Evolutionary conservation across 176 grass and related monocot genomes (phyloP).

Genomic region (Musa acuminata): DNA sequence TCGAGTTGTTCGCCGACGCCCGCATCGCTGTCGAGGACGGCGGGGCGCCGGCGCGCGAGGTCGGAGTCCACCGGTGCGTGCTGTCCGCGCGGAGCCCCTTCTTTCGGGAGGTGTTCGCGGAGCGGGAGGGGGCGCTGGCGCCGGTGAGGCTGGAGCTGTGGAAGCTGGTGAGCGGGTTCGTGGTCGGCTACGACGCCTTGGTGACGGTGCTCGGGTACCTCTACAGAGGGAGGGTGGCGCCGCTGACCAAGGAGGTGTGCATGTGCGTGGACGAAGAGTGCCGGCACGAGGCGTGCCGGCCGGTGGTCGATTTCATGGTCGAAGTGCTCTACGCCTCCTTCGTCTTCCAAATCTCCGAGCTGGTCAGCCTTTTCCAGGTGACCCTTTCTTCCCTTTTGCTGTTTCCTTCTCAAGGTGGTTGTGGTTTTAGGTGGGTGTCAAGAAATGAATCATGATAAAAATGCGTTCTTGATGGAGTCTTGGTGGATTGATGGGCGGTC

Average conservation of each 20-base stretch:
- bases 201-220: constrained; percentile 67
- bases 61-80: constrained; percentile 69
- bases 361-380: constrained; percentile 92
- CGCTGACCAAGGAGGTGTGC: constrained; percentile 62
- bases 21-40: constrained; percentile 32
- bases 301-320: constrained; percentile 60
- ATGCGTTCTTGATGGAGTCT: too few species aligned
- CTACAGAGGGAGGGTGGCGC: constrained; percentile 55
- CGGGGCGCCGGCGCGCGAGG: not conserved
- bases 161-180: constrained; percentile 43
- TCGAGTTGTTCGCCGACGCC: constrained; percentile 58
- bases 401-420: not conserved
- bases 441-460: too few species aligned
- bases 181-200: constrained; percentile 68
- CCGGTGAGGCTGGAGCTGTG: constrained; percentile 18
- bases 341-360: constrained; percentile 79
- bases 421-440: not conserved
- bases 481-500: too few species aligned
- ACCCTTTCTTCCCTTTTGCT: not conserved
- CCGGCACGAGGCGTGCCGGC: constrained; percentile 58
- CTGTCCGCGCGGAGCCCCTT: constrained; percentile 80
- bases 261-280: constrained; percentile 72
- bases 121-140: constrained; percentile 1
- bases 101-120: constrained; percentile 57
- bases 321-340: constrained; percentile 78